A percentile compares a stretch with the other conserved stretches of the same genome.
Evolutionary conservation across 164 flowering plant genomes (phyloP).

Genomic region (Amborella trichopoda): DNA sequence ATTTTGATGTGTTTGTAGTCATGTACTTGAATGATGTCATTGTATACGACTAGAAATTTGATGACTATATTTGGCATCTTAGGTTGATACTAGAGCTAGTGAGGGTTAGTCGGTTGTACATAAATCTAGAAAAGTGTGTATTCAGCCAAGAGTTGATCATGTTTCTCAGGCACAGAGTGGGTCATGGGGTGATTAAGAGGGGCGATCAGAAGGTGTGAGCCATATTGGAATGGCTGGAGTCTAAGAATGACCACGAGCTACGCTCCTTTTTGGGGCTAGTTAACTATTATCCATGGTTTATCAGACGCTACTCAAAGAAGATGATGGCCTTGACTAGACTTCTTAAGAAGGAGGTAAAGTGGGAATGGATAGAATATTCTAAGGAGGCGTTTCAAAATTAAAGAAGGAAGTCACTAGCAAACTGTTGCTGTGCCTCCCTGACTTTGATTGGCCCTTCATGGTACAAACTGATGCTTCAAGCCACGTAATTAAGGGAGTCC

Average conservation of each 20-base stretch:
- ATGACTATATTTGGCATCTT: too few species aligned
- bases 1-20: background rate
- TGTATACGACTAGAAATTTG: background rate
- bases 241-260: background rate
- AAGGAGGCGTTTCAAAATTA: background rate
- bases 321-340: background rate
- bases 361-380: background rate
- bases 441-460: background rate
- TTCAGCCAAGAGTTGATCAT: too few species aligned
- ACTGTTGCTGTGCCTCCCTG: background rate
- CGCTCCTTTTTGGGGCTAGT: background rate
- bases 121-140: too few species aligned
- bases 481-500: too few species aligned
- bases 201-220: background rate
- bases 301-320: background rate
- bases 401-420: background rate
- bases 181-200: too few species aligned
- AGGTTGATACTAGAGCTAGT: too few species aligned
- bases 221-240: background rate
- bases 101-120: too few species aligned
- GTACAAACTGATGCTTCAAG: background rate
- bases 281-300: background rate
- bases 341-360: background rate
- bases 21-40: background rate
- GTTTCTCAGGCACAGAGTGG: too few species aligned